Evolutionary conservation across 768 basidiomycete genomes (phyloP).

Genomic region (Termitomyces sp.): DNA sequence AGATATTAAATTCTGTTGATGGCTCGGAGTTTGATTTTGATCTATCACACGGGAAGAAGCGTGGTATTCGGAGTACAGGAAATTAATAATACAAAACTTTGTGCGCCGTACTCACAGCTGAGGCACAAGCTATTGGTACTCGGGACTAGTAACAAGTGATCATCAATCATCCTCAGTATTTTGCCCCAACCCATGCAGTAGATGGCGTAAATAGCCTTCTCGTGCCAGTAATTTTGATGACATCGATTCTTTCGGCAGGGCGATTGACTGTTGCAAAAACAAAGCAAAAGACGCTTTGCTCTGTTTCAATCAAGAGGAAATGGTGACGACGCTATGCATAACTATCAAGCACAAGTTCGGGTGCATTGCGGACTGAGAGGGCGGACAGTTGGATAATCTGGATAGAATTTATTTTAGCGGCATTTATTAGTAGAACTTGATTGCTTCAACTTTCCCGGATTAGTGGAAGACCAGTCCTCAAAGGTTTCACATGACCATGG

Average conservation of each 20-base stretch:
- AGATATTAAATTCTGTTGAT: not conserved
- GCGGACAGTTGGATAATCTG: conserved; percentile 41
- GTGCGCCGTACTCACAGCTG: conserved; percentile 16
- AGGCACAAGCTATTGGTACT: conserved; percentile 36
- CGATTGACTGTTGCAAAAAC: not conserved
- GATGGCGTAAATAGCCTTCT: conserved; percentile 28
- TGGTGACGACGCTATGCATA: conserved; percentile 19
- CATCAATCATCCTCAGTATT: not conserved
- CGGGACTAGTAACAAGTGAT: conserved; percentile 25
- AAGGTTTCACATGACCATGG: not conserved
- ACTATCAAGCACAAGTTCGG: conserved; percentile 36
- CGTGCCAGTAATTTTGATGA: conserved; percentile 21
- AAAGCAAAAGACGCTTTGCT: not conserved
- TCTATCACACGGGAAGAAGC: not conserved
- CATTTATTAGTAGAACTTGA: too few relatives aligned
- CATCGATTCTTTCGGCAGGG: too few relatives aligned
- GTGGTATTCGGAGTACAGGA: not conserved
- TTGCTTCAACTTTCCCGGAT: conserved; percentile 24
- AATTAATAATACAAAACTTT: not conserved
- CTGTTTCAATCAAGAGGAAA: too few relatives aligned
- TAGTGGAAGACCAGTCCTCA: not conserved
- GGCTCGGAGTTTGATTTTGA: not conserved
- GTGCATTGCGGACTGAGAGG: conserved; percentile 39
- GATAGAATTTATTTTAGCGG: conserved; percentile 33
- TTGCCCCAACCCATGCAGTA: too few relatives aligned